Evolutionary conservation across 2,329 filamentous ascomycete species (phyloP), one percentile per base, ranked within the genome.

Genomic region (Aaosphaeria pasadenensis): DNA sequence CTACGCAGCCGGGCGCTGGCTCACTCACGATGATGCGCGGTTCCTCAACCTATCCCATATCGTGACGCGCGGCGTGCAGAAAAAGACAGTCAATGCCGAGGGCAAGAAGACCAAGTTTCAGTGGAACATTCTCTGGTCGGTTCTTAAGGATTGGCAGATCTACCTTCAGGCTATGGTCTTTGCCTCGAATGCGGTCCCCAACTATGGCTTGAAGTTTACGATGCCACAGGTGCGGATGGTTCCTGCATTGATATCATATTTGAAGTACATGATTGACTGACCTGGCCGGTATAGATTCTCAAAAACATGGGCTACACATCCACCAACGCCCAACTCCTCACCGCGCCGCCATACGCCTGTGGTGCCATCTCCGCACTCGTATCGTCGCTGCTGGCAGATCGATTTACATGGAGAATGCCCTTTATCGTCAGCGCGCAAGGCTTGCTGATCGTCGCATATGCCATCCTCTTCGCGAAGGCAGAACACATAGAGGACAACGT

Each of bases 81-180:
- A 43, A 13, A 6, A 7, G 11, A 43, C n/a, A 24, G 41, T 43
- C n/a, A 13, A 41, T 9, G 39, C 11, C 17, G 39, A 41, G 41
- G 41, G 41, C 6, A 43, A 43, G 24, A 30, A 43, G 13, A 9
- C 24, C 9, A n/a, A 30, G 9, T 43, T 43, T 5, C 41, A 43
- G 29, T 30, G 41, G n/a, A 17, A n/a, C 7, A 13, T 43, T 6
- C 41, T 43, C 17, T 53, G 68, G 6, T 66, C 69, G 5, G 75
- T 78, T 4, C 45, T 78, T 1, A 64, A 62, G 5, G 76, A 79
- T 55, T 78, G 74, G 70, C 77, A 80, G 58, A 73, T 79, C 5
- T 72, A 71, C 40, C 59, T 72, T 4, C 63, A 68, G 35, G 71
- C 73, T 24, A 60, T 77, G 13, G 67, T 69, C 44, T 75, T 71